These are phyloP conservation scores for Vitis hybrid DNA, from an alignment of 177 flowering plant species.

Conservation along the genomic window DNA sequence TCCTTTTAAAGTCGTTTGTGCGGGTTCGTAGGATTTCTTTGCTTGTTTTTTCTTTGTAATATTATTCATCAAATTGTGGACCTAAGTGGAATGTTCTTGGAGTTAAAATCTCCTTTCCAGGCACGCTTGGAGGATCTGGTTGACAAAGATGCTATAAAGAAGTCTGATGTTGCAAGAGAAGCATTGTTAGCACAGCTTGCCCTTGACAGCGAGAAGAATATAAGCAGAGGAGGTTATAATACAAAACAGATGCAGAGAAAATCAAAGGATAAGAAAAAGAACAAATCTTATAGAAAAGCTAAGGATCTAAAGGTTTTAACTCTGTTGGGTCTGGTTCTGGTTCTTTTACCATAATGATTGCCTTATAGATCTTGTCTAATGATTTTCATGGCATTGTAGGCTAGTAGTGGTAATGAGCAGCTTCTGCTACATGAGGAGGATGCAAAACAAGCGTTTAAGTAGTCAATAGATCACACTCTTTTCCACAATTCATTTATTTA, in stretches of 20 bases:
- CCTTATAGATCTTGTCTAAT: constrained; percentile 10
- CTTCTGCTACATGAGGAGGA: constrained; percentile 31
- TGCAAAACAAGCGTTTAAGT: constrained; percentile 26
- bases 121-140: constrained; percentile 86
- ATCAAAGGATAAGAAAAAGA: constrained; percentile 81
- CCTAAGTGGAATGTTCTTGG: constrained; percentile 4
- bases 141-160: constrained; percentile 90
- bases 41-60: neutral
- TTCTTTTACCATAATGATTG: constrained; percentile 3
- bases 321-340: constrained; percentile 8
- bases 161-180: constrained; percentile 97
- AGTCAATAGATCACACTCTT: neutral
- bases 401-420: constrained; percentile 37
- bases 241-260: constrained; percentile 59
- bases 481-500: neutral
- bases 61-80: constrained; percentile 2
- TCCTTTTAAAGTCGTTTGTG: constrained; percentile 73
- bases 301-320: constrained; percentile 74
- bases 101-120: constrained; percentile 35
- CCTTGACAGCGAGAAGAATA: constrained; percentile 66
- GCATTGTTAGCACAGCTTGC: constrained; percentile 95
- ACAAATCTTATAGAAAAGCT: constrained; percentile 57
- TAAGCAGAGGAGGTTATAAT: constrained; percentile 53
- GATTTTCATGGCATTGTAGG: constrained; percentile 39
- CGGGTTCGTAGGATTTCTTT: constrained; percentile 47